A percentile compares a stretch with the other conserved stretches of the same genome.
These are phyloP conservation scores for Lactarius hatsudake DNA, from an alignment of 768 basidiomycete species.

Conservation along the genomic window DNA sequence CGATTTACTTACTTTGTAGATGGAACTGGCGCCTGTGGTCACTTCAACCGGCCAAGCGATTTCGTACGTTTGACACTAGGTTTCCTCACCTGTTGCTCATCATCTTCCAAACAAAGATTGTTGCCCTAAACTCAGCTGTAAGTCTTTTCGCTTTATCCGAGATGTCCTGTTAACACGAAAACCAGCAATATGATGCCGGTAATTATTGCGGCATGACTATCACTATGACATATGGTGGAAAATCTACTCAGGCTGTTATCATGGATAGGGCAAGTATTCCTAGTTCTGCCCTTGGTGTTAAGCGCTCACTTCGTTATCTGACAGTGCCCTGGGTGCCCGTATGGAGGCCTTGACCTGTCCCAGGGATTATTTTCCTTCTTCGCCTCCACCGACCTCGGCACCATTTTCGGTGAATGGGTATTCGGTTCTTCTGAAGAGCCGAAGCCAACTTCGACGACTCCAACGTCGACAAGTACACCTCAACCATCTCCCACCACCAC, in stretches of 20 bases:
- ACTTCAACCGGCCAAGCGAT: constrained; percentile 39
- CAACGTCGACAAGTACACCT: neutral
- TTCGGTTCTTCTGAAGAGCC: constrained; percentile 29
- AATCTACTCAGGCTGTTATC: constrained; percentile 34
- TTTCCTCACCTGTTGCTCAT: constrained; percentile 1
- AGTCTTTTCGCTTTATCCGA: neutral
- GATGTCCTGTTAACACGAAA: neutral
- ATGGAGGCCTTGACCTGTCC: constrained; percentile 58
- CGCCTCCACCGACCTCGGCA: constrained; percentile 40
- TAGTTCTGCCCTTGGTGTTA: neutral
- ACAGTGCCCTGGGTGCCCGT: constrained; percentile 62
- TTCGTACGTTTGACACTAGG: constrained; percentile 39
- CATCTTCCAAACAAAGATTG: constrained; percentile 40
- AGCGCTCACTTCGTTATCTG: neutral
- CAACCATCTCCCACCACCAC: neutral
- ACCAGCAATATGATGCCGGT: constrained; percentile 31
- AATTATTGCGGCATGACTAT: constrained; percentile 36
- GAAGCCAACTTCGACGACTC: neutral
- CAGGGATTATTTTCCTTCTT: constrained; percentile 57
- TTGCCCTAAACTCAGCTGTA: constrained; percentile 43
- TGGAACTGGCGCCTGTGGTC: constrained; percentile 57
- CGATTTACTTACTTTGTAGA: constrained; percentile 57
- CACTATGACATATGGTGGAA: constrained; percentile 38
- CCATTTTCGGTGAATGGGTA: constrained; percentile 51
- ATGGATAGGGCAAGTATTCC: constrained; percentile 30